Evolutionary conservation across 441 rosid genomes (phyloP).

Genomic region (Euphorbia celastroides): DNA sequence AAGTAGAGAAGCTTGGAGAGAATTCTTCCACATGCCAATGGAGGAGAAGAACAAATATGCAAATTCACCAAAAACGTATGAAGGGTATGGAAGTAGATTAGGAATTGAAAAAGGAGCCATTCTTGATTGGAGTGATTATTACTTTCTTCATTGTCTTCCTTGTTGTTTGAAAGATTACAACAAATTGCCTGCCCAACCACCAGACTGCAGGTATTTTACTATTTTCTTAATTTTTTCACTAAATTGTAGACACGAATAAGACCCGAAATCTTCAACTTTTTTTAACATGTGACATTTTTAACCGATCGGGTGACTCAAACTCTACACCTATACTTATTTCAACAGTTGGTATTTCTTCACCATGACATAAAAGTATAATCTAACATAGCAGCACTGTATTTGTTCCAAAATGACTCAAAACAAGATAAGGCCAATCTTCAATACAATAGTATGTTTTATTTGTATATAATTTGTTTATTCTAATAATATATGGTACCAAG

Average conservation of each 20-base stretch:
- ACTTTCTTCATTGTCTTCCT: slow-evolving; percentile 72
- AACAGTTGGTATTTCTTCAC: too few relatives aligned
- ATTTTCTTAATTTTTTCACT: not conserved
- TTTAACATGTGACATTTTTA: too few relatives aligned
- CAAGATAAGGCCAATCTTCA: not conserved
- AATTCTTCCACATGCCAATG: slow-evolving; percentile 64
- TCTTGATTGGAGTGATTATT: slow-evolving; percentile 92
- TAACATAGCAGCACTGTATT: not conserved
- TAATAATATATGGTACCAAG: too few relatives aligned
- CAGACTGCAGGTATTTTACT: slow-evolving; percentile 44
- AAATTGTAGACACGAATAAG: not conserved
- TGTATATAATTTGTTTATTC: too few relatives aligned
- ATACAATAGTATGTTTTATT: not conserved
- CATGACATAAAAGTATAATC: too few relatives aligned
- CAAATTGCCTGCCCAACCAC: slow-evolving; percentile 69
- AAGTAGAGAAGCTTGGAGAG: slow-evolving; percentile 55
- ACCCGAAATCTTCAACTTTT: too few relatives aligned
- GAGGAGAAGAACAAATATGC: slow-evolving; percentile 50
- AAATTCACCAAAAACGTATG: slow-evolving; percentile 68
- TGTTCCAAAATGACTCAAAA: not conserved
- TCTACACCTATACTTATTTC: too few relatives aligned
- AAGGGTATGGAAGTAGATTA: slow-evolving; percentile 80
- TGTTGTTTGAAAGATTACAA: slow-evolving; percentile 40
- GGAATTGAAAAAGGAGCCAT: slow-evolving; percentile 74
- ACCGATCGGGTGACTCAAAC: too few relatives aligned